Percentiles rank a stretch among this genome's conserved stretches.
Conservation (phyloP, 2,329 filamentous ascomycete species). For the Colletotrichum karsti region DNA sequence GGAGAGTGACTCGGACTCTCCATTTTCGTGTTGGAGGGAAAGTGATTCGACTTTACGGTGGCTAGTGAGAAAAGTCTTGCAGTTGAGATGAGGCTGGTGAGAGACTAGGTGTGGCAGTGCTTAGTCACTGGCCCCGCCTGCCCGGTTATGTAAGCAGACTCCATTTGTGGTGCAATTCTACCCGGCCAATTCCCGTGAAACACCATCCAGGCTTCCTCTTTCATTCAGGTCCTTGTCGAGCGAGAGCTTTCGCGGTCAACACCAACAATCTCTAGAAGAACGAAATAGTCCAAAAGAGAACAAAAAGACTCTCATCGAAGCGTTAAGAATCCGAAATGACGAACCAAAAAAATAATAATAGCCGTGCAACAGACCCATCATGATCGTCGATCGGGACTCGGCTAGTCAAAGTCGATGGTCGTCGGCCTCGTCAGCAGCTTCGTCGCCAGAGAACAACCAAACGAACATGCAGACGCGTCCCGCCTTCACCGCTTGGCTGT, state of each 20-base stretch:
- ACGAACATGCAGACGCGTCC: slow-evolving; percentile 3
- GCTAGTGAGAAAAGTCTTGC: not conserved
- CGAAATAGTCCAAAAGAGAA: too few relatives aligned
- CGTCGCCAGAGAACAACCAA: not conserved
- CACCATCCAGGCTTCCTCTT: too few relatives aligned
- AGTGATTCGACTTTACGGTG: too few relatives aligned
- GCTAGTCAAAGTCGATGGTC: not conserved
- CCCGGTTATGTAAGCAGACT: not conserved
- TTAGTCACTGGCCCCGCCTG: too few relatives aligned
- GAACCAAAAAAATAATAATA: not conserved
- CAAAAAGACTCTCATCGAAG: too few relatives aligned
- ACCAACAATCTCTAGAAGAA: too few relatives aligned
- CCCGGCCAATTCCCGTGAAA: too few relatives aligned
- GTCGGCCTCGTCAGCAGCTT: slow-evolving; percentile 15
- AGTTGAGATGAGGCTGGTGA: not conserved
- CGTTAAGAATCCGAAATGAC: not conserved
- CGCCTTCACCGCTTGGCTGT: not conserved
- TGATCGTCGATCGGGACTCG: not conserved
- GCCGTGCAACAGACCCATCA: not conserved
- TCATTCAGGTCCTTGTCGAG: too few relatives aligned
- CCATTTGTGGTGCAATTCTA: too few relatives aligned
- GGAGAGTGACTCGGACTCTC: not conserved
- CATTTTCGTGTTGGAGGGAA: not conserved
- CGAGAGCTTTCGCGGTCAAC: too few relatives aligned
- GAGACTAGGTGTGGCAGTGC: not conserved